Percentiles rank a stretch among this genome's conserved stretches.
These are phyloP conservation scores for Fistulifera pelliculosa DNA, from an alignment of 108 stramenopile genomes.

Conservation along the genomic window DNA sequence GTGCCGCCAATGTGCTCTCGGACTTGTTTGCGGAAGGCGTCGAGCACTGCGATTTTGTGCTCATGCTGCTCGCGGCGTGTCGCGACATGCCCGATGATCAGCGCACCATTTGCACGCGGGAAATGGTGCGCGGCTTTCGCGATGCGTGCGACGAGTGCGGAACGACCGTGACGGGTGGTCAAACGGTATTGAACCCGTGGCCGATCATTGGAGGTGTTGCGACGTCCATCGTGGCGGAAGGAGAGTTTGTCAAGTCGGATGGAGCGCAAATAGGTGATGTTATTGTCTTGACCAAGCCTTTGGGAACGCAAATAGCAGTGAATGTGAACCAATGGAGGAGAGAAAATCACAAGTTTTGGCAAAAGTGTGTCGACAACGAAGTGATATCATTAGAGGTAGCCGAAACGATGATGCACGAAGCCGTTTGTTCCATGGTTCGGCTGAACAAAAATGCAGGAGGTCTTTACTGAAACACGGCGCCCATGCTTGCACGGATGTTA, in stretches of 20 bases:
- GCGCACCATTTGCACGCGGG: conserved; percentile 64
- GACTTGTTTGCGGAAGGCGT: conserved; percentile 83
- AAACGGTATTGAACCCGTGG: conserved; percentile 86
- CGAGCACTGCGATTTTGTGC: conserved; percentile 65
- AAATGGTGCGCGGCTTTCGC: conserved; percentile 76
- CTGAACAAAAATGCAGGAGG: conserved; percentile 54
- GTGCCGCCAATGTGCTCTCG: conserved; percentile 76
- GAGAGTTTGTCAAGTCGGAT: conserved; percentile 64
- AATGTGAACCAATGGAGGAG: conserved; percentile 79
- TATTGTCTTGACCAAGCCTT: conserved; percentile 73
- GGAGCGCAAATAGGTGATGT: conserved; percentile 66
- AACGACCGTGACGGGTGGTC: conserved; percentile 72
- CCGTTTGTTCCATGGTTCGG: conserved; percentile 70
- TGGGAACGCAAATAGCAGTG: conserved; percentile 83
- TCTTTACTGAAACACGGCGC: conserved; percentile 64
- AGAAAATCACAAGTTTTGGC: conserved; percentile 20
- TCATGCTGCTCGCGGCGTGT: conserved; percentile 76
- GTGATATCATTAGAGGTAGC: conserved; percentile 26
- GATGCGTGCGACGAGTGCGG: conserved; percentile 69
- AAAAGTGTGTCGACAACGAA: conserved; percentile 24
- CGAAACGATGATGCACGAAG: conserved; percentile 74
- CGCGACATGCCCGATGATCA: conserved; percentile 59
- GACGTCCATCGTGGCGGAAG: conserved; percentile 56
- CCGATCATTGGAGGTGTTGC: conserved; percentile 84
- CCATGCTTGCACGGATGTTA: conserved; percentile 75